These are phyloP conservation scores for Neoascochyta sp. DNA, from an alignment of 2,329 filamentous ascomycete species.

Conservation along the genomic window DNA sequence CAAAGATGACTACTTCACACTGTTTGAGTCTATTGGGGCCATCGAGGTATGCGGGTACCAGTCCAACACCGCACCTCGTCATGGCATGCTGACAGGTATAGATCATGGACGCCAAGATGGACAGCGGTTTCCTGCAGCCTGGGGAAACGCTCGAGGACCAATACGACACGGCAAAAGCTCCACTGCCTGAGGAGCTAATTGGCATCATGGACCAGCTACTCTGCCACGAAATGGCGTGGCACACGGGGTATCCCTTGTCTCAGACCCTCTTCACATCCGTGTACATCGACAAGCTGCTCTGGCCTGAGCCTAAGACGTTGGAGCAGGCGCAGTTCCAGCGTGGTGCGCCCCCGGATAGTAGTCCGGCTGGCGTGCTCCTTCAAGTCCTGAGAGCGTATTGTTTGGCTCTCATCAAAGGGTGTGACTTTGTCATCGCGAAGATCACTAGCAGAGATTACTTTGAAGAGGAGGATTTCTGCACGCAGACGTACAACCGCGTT, in stretches of 20 bases:
- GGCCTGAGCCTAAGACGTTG: conserved; percentile 62
- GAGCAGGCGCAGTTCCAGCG: conserved; percentile 61
- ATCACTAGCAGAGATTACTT: conserved; percentile 85
- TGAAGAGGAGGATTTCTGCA: conserved; percentile 97
- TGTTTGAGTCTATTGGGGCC: conserved; percentile 90
- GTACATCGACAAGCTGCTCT: conserved; percentile 80
- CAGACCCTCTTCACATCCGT: conserved; percentile 92
- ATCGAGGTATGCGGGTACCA: conserved; percentile 54
- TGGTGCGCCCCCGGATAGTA: conserved; percentile 16
- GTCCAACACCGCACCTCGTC: neutral
- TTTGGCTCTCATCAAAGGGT: conserved; percentile 76
- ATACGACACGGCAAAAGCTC: conserved; percentile 66
- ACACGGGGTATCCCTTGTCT: conserved; percentile 89
- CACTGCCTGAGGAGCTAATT: conserved; percentile 75
- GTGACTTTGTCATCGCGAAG: conserved; percentile 70
- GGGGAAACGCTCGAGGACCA: conserved; percentile 80
- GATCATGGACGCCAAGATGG: conserved; percentile 99
- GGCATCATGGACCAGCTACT: conserved; percentile 93
- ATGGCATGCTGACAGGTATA: conserved; percentile 38
- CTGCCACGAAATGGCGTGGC: conserved; percentile 95
- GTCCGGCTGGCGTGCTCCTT: conserved; percentile 17
- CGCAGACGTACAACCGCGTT: conserved; percentile 79
- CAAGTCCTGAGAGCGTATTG: conserved; percentile 80
- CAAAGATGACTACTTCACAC: conserved; percentile 89
- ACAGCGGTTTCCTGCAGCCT: conserved; percentile 77